Evolutionary conservation across 768 basidiomycete genomes (phyloP).

Genomic region (Leucosporidium yakuticum): DNA sequence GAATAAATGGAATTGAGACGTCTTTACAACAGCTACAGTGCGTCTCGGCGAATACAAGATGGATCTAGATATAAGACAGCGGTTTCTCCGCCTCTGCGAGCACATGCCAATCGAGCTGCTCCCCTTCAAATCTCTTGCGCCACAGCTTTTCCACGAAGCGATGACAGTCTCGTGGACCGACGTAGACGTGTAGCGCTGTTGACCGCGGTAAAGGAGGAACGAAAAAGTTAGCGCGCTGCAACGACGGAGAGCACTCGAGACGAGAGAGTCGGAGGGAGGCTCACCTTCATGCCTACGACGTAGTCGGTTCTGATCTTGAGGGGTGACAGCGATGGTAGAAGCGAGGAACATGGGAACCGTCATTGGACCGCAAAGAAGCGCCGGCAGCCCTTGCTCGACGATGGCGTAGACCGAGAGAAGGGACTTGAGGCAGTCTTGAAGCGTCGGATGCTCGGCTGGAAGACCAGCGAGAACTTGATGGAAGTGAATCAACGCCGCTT

Average conservation of each 20-base stretch:
- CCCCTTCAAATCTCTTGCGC: background rate
- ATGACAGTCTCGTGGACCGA: background rate
- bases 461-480: background rate
- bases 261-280: background rate
- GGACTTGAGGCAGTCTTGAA: background rate
- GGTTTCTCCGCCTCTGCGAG: background rate
- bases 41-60: too few relatives aligned
- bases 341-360: background rate
- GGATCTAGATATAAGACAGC: background rate
- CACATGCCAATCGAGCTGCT: background rate
- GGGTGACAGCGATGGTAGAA: background rate
- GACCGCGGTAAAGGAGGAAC: too few relatives aligned
- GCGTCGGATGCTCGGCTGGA: background rate
- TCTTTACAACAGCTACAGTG: background rate
- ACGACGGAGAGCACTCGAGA: too few relatives aligned
- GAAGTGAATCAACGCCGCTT: slow-evolving; percentile 9
- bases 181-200: background rate
- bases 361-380: background rate
- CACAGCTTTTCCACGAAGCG: background rate
- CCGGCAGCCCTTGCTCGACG: background rate
- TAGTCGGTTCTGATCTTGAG: background rate
- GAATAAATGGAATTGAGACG: background rate
- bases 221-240: too few relatives aligned
- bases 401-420: background rate
- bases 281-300: background rate